A percentile compares a stretch with the other conserved stretches of the same genome.
phyloP scores from a whole-genome alignment of 192 early-diverging fungal genomes.

The Coemansia reversa region DNA sequence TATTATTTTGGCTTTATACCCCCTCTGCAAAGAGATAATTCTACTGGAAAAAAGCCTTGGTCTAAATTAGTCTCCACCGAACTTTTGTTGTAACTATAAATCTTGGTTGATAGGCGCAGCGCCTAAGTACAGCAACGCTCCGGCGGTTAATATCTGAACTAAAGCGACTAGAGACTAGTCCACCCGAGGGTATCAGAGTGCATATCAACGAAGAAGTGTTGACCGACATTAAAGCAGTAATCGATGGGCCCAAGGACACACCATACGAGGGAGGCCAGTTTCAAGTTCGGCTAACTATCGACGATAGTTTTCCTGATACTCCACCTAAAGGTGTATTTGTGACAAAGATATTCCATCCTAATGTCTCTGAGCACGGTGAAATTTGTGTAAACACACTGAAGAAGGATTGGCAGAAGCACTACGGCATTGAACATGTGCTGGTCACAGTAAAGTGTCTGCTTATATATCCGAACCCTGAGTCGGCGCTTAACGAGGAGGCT shows the following conservation, averaged over 20 bases:
- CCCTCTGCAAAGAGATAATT: neutral
- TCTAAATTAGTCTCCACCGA: too few species aligned
- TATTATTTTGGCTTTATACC: neutral
- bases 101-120: constrained; percentile 26
- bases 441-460: constrained; percentile 93
- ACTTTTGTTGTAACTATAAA: too few species aligned
- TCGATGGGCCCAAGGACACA: constrained; percentile 82
- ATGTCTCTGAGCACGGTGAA: constrained; percentile 83
- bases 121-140: constrained; percentile 34
- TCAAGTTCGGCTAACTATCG: constrained; percentile 66
- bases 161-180: constrained; percentile 52
- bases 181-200: constrained; percentile 85
- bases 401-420: constrained; percentile 91
- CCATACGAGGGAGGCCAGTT: constrained; percentile 85
- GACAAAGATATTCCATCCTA: constrained; percentile 97
- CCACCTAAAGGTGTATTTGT: constrained; percentile 87
- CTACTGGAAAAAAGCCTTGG: too few species aligned
- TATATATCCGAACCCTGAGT: constrained; percentile 93
- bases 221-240: constrained; percentile 81
- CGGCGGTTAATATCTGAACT: constrained; percentile 63
- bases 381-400: constrained; percentile 96
- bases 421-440: constrained; percentile 81
- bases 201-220: constrained; percentile 68
- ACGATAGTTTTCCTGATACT: constrained; percentile 71
- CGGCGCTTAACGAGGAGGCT: constrained; percentile 94